phyloP scores from a whole-genome alignment of 768 basidiomycete species.

The Suillus hirtellus region DNA sequence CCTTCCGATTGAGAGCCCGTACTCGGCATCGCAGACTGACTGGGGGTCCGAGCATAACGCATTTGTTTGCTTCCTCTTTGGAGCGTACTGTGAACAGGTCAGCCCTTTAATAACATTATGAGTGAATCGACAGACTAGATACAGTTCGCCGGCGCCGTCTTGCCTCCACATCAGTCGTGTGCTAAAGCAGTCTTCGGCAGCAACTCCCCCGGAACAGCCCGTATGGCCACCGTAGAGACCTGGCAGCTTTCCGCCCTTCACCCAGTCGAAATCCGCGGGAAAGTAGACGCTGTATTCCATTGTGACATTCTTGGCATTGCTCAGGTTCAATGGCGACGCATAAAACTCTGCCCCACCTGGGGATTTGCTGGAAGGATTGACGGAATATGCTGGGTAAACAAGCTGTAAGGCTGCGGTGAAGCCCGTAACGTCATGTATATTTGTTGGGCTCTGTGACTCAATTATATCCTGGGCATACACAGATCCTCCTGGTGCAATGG shows the following conservation, averaged over 20 bases:
- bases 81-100: constrained; percentile 57
- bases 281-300: constrained; percentile 78
- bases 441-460: constrained; percentile 13
- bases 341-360: constrained; percentile 77
- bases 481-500: constrained; percentile 23
- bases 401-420: constrained; percentile 54
- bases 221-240: constrained; percentile 73
- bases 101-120: neutral
- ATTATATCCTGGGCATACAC: constrained; percentile 6
- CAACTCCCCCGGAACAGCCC: constrained; percentile 71
- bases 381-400: constrained; percentile 65
- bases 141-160: constrained; percentile 71
- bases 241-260: constrained; percentile 81
- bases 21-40: constrained; percentile 63
- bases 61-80: constrained; percentile 65
- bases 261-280: constrained; percentile 72
- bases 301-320: constrained; percentile 51
- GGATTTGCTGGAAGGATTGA: constrained; percentile 64
- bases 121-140: constrained; percentile 53
- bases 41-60: constrained; percentile 56
- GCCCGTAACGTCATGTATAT: constrained; percentile 28
- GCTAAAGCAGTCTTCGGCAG: constrained; percentile 77
- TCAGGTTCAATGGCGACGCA: constrained; percentile 46
- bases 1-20: constrained; percentile 76
- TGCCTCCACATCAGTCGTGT: constrained; percentile 84